Base-by-base conservation (phyloP, 2,329 filamentous ascomycete species). In the Cucurbitaria berberidis region DNA sequence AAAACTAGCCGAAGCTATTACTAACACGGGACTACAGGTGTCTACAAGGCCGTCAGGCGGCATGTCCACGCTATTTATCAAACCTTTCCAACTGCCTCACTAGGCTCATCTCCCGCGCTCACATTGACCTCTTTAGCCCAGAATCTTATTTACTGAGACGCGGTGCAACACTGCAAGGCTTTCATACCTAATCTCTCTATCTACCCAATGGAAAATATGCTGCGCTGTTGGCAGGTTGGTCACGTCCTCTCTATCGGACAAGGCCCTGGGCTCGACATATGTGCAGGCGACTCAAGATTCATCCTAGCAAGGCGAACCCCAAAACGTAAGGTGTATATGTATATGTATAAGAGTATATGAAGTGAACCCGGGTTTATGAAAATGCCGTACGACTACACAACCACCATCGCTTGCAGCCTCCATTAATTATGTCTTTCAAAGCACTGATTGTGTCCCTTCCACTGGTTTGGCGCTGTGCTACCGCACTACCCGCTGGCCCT, bases 31-130 rank as follows among this genome's bases (percentile, higher is more conserved):
- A 45, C 44, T 32, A 40, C 26, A 40, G 45, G 40, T 58, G 48
- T 57, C 53, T 56, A 43, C 47, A 53, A 47, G 38, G 22, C 24
- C 53, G 62, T 69, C 64, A 69, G 61, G 54, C 53, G 66, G 45
- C 53, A 58, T 57, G 55, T 53, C 51, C 68, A 70, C 60, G 56
- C 56, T 55, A 24, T 45, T 22, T 45, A 26, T 36, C 51, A 43
- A 58, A 41, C 48, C 39, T 55, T 44, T 43, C 49, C 42, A 65
- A 56, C 59, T 72, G 62, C 64, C 63, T 59, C 57, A 62, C 61
- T 65, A 42, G 68, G 68, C 40, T 57, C 59, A 59, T 64, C 55
- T 64, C 46, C 67, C 64, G 64, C 44, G 21, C 40, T 29, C 26
- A 29, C 35, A 53, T 58, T 43, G 53, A 57, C 39, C 35, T 44